Conservation (phyloP, 1,139 yeast genomes). For the Yamadazyma epiphylla region DNA sequence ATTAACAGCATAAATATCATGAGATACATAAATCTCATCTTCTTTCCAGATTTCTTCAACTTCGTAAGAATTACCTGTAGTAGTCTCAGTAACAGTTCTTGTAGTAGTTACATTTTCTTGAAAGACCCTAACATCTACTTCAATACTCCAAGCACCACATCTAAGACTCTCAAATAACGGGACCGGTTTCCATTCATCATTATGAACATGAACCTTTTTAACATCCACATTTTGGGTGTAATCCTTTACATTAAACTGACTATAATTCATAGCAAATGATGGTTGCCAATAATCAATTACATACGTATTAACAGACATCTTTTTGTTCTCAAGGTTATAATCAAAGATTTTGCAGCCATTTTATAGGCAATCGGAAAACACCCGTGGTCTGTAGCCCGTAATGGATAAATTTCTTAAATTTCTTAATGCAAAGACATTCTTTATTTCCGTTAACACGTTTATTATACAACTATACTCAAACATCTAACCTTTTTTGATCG, state of each 20-base stretch:
- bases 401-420: too few relatives aligned
- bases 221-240: conserved; percentile 48
- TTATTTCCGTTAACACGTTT: too few relatives aligned
- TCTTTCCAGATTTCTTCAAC: conserved; percentile 10
- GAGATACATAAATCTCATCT: conserved; percentile 59
- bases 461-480: too few relatives aligned
- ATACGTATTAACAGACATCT: too few relatives aligned
- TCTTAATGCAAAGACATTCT: too few relatives aligned
- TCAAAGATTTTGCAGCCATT: too few relatives aligned
- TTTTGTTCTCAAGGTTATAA: too few relatives aligned
- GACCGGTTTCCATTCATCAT: conserved; percentile 64
- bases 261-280: too few relatives aligned
- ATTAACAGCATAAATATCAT: conserved; percentile 45
- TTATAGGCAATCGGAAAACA: too few relatives aligned
- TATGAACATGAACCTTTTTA: conserved; percentile 64
- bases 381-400: too few relatives aligned
- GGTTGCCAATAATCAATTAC: too few relatives aligned
- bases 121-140: conserved; percentile 67
- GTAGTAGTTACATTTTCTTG: conserved; percentile 22
- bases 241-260: conserved; percentile 22
- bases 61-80: conserved; percentile 14
- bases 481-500: too few relatives aligned
- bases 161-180: conserved; percentile 63
- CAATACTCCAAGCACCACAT: conserved; percentile 59
- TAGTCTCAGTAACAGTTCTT: conserved; percentile 19